Percentiles rank a stretch among this genome's conserved stretches.
These are phyloP conservation scores for Phalaenopsis equestris DNA, from an alignment of 106 monocot genomes.

Conservation along the genomic window DNA sequence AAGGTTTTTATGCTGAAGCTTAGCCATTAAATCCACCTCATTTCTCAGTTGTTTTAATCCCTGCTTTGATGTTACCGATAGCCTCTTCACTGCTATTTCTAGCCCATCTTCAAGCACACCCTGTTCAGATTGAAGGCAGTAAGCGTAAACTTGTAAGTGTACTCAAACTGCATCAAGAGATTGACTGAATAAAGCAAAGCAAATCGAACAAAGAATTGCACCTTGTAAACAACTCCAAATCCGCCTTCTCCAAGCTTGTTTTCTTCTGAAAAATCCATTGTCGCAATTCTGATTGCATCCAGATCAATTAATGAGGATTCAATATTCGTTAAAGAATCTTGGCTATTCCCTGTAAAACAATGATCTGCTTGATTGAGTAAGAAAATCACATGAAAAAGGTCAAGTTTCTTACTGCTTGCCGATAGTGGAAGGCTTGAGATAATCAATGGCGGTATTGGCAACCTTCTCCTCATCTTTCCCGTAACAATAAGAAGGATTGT, in stretches of 20 bases:
- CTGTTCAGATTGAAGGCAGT: background rate
- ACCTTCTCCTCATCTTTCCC: background rate
- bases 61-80: conserved; percentile 12
- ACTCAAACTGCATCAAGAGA: background rate
- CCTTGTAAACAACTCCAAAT: conserved; percentile 32
- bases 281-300: background rate
- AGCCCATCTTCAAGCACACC: background rate
- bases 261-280: conserved; percentile 1
- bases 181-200: background rate
- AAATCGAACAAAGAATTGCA: background rate
- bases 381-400: background rate
- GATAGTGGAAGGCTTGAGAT: background rate
- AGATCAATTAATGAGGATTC: conserved; percentile 6
- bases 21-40: conserved; percentile 11
- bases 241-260: conserved; percentile 27
- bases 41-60: conserved; percentile 4
- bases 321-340: background rate
- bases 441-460: background rate
- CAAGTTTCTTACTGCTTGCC: background rate
- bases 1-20: conserved; percentile 18
- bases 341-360: background rate
- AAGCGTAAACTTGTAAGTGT: background rate
- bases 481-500: background rate
- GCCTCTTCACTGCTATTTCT: conserved; percentile 17
- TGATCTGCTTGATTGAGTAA: background rate